A percentile compares a stretch with the other conserved stretches of the same genome.
Conservation (phyloP, 768 basidiomycete species). For the Hygrocybe coccinea region DNA sequence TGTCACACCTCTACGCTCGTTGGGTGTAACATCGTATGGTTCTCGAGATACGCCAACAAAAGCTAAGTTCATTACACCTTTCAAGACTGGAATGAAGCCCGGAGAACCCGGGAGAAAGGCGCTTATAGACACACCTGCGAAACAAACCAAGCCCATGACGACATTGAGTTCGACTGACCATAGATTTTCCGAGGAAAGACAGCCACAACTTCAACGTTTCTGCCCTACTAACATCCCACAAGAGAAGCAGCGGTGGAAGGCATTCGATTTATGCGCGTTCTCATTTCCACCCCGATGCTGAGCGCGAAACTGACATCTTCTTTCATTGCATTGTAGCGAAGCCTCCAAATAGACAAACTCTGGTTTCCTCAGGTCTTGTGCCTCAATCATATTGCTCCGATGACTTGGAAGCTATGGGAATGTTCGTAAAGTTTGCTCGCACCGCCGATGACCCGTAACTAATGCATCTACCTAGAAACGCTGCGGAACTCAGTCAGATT, state of each 20-base stretch:
- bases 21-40: background rate
- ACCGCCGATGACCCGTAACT: conserved; percentile 1
- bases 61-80: conserved; percentile 52
- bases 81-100: conserved; percentile 51
- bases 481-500: conserved; percentile 49
- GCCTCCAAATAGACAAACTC: conserved; percentile 37
- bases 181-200: background rate
- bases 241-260: background rate
- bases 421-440: conserved; percentile 37
- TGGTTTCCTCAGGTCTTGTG: conserved; percentile 45
- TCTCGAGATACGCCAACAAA: conserved; percentile 29
- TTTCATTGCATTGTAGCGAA: conserved; percentile 22
- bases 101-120: conserved; percentile 35
- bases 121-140: conserved; percentile 13
- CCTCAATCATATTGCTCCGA: conserved; percentile 44
- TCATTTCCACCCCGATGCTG: too few relatives aligned
- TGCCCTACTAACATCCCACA: background rate
- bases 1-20: conserved; percentile 11
- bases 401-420: conserved; percentile 47
- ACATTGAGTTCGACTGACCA: background rate
- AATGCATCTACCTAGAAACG: conserved; percentile 35
- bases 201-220: background rate
- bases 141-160: background rate
- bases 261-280: conserved; percentile 2
- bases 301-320: background rate